Evolutionary conservation across 2,329 filamentous ascomycete genomes (phyloP).

Genomic region (Ophiocordyceps camponoti-floridani): DNA sequence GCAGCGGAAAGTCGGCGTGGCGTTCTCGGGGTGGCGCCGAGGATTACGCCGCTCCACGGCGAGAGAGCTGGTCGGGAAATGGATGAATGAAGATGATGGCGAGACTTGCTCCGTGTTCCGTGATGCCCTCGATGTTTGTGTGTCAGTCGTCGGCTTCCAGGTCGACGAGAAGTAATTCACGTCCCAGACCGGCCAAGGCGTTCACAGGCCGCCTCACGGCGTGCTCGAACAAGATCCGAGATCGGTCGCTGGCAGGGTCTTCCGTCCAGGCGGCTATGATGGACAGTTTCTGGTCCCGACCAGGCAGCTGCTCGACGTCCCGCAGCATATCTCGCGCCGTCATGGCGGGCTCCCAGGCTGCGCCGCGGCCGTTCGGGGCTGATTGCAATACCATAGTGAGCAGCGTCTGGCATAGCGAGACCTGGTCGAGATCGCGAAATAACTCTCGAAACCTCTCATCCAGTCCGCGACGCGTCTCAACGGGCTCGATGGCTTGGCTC

Average conservation of each 20-base stretch:
- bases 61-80: constrained; percentile 2
- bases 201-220: constrained; percentile 29
- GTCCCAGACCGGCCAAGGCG: constrained; percentile 25
- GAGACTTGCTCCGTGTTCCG: too few species aligned
- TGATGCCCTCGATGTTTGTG: too few species aligned
- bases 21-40: neutral
- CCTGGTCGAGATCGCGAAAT: constrained; percentile 28
- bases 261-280: constrained; percentile 25
- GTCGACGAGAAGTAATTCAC: constrained; percentile 15
- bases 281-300: constrained; percentile 23
- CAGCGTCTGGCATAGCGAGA: constrained; percentile 34
- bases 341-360: constrained; percentile 25
- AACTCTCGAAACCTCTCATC: constrained; percentile 9
- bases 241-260: constrained; percentile 20
- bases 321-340: constrained; percentile 27
- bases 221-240: constrained; percentile 27
- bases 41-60: constrained; percentile 1
- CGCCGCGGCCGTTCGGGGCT: constrained; percentile 21
- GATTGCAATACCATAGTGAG: constrained; percentile 27
- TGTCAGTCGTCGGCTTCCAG: neutral
- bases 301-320: constrained; percentile 27
- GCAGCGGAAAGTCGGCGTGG: neutral
- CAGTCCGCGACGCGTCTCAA: constrained; percentile 7
- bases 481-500: constrained; percentile 8
- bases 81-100: neutral